Conservation (phyloP, 1,284 basidiomycete genomes). For the Ceratobasidium sp. region DNA sequence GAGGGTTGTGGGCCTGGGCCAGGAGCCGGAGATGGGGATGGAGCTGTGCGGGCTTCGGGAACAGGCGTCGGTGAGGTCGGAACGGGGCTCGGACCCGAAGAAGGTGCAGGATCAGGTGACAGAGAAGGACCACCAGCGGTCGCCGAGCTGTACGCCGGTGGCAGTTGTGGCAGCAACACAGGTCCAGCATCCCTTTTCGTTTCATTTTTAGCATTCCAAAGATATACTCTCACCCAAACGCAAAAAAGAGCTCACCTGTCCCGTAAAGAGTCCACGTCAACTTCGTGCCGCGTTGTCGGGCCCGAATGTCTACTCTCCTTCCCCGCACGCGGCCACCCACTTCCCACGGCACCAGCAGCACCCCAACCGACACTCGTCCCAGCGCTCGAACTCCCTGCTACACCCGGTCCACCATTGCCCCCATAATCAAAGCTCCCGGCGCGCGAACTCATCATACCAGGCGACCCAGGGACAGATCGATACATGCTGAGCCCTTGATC, state of each 20-base stretch:
- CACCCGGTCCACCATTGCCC: background rate
- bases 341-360: no score
- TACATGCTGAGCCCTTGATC: background rate
- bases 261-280: conserved; percentile 55
- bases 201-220: background rate
- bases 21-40: background rate
- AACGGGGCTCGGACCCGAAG: background rate
- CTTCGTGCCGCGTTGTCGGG: conserved; percentile 26
- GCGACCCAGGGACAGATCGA: background rate
- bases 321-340: conserved; percentile 2
- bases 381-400: conserved; percentile 9
- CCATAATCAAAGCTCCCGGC: conserved; percentile 22
- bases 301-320: background rate
- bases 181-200: conserved; percentile 25
- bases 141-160: conserved; percentile 25
- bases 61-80: background rate
- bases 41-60: background rate
- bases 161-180: conserved; percentile 13
- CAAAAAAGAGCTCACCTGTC: conserved; percentile 50
- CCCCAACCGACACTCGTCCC: background rate
- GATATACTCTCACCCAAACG: background rate
- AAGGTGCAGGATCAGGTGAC: background rate
- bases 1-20: background rate
- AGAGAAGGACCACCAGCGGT: no score
- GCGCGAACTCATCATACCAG: conserved; percentile 36